Conservation (phyloP, 805 yeast genomes). For the Wickerhamiella sergipiensis region DNA sequence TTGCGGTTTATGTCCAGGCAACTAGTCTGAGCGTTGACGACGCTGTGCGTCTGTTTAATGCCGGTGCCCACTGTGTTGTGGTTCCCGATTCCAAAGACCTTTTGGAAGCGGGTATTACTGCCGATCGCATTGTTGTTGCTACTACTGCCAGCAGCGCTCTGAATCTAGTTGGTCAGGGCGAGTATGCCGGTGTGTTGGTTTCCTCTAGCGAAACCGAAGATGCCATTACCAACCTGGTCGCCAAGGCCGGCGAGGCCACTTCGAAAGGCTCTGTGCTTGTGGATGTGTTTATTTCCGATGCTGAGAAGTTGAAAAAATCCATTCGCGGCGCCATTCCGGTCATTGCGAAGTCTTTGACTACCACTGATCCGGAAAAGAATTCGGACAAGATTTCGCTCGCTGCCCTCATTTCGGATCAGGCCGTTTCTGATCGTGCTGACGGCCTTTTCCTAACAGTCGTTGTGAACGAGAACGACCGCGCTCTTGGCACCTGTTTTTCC, state of each 20-base stretch:
- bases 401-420: conserved; percentile 7
- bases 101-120: conserved; percentile 38
- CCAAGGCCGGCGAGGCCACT: conserved; percentile 9
- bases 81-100: conserved; percentile 26
- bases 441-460: conserved; percentile 79
- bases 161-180: conserved; percentile 1
- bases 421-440: conserved; percentile 57
- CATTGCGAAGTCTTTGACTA: conserved; percentile 10
- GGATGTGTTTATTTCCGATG: conserved; percentile 12
- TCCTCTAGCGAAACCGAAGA: conserved; percentile 4
- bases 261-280: conserved; percentile 12
- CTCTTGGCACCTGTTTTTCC: conserved; percentile 85
- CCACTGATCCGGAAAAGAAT: conserved; percentile 9
- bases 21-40: conserved; percentile 29
- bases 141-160: conserved; percentile 6
- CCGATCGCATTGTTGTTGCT: conserved; percentile 30
- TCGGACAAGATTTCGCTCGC: conserved; percentile 11
- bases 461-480: conserved; percentile 49
- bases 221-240: conserved; percentile 6
- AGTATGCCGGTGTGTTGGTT: conserved; percentile 12
- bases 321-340: conserved; percentile 14
- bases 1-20: conserved; percentile 18
- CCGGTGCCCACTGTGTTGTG: conserved; percentile 41
- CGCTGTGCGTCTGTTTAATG: conserved; percentile 41
- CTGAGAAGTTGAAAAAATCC: conserved; percentile 6